phyloP scores from a whole-genome alignment of 2,329 filamentous ascomycete genomes.

The Colletotrichum liriopes region DNA sequence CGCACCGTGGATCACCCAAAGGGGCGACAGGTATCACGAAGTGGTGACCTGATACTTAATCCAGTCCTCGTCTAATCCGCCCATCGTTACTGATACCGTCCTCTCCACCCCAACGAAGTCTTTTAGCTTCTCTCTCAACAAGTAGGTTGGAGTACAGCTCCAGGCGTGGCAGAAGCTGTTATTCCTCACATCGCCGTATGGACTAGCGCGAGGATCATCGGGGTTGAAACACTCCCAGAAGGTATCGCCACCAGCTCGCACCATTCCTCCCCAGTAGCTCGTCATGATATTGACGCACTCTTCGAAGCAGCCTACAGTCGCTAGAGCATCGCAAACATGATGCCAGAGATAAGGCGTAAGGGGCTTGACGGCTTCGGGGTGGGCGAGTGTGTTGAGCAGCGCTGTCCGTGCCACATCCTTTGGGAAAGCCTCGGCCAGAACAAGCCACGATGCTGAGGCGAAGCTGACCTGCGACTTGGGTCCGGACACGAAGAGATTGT shows the following conservation, averaged over 20 bases:
- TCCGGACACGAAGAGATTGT: constrained; percentile 48
- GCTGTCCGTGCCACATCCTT: constrained; percentile 43
- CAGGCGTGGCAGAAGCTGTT: constrained; percentile 55
- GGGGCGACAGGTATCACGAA: neutral
- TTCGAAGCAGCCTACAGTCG: constrained; percentile 46
- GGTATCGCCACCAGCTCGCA: constrained; percentile 51
- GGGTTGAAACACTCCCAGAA: constrained; percentile 53
- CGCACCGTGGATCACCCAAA: neutral
- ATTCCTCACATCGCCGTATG: constrained; percentile 52
- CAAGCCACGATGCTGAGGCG: constrained; percentile 52
- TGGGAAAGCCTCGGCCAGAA: constrained; percentile 47
- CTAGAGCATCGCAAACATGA: constrained; percentile 50
- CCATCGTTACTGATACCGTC: constrained; percentile 12
- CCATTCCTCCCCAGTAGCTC: constrained; percentile 54
- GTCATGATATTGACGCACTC: constrained; percentile 49
- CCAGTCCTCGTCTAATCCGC: constrained; percentile 27
- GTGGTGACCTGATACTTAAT: neutral
- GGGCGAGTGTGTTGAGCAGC: constrained; percentile 46
- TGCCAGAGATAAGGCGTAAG: constrained; percentile 52
- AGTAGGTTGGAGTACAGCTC: constrained; percentile 52
- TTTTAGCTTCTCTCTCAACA: constrained; percentile 45
- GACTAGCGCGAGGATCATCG: constrained; percentile 48
- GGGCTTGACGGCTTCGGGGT: constrained; percentile 48
- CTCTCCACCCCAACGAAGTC: constrained; percentile 16
- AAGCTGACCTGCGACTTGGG: constrained; percentile 49